Percentiles rank a stretch among this genome's conserved stretches.
Evolutionary conservation across 2,329 filamentous ascomycete genomes (phyloP).

Genomic region (Aschersonia sp.): DNA sequence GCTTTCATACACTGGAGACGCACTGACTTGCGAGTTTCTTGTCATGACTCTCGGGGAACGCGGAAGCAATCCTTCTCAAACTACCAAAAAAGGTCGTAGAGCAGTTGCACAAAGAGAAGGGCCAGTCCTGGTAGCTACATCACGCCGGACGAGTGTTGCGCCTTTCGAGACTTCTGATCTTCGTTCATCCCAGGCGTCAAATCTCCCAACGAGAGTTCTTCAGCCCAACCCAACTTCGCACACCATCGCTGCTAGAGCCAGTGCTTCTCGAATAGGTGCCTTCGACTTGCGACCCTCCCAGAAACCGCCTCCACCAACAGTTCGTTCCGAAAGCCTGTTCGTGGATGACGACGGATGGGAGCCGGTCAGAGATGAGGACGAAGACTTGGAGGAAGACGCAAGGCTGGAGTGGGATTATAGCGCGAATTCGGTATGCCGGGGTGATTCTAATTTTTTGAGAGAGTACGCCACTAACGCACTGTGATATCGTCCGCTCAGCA

Average conservation of each 20-base stretch:
- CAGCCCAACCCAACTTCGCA: slow-evolving; percentile 17
- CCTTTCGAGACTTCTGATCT: slow-evolving; percentile 17
- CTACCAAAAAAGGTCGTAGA: slow-evolving; percentile 31
- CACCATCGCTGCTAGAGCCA: slow-evolving; percentile 18
- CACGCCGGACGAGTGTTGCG: slow-evolving; percentile 26
- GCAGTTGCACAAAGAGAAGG: slow-evolving; percentile 16
- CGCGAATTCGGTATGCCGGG: slow-evolving; percentile 39
- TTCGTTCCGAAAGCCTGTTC: slow-evolving; percentile 55
- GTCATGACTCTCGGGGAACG: slow-evolving; percentile 69
- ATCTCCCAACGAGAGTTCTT: neutral
- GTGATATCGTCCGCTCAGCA: slow-evolving; percentile 30
- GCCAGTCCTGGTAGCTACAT: slow-evolving; percentile 32
- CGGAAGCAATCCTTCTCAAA: slow-evolving; percentile 31
- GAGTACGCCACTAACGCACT: slow-evolving; percentile 13
- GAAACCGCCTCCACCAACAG: slow-evolving; percentile 38
- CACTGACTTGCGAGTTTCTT: slow-evolving; percentile 61
- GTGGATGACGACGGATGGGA: slow-evolving; percentile 70
- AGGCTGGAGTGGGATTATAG: slow-evolving; percentile 64
- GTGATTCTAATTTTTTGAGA: neutral
- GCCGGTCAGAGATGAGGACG: slow-evolving; percentile 44
- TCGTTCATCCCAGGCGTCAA: slow-evolving; percentile 5
- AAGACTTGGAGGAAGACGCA: slow-evolving; percentile 50
- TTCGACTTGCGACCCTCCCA: slow-evolving; percentile 38
- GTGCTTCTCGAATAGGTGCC: slow-evolving; percentile 19
- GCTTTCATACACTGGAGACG: slow-evolving; percentile 54